Evolutionary conservation across 441 rosid species (phyloP), one percentile per base, ranked within the genome.

Genomic region (Corymbia citriodora): DNA sequence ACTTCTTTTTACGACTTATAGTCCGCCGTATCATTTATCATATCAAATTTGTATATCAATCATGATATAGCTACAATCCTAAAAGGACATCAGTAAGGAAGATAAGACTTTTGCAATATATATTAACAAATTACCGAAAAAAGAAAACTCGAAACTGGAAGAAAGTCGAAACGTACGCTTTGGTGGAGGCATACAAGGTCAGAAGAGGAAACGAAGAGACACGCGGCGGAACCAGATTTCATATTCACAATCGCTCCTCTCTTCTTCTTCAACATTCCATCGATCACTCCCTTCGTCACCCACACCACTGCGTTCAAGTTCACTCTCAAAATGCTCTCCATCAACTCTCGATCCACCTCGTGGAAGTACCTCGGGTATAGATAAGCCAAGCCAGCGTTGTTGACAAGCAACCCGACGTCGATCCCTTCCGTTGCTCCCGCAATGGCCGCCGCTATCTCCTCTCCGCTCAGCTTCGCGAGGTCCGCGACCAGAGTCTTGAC

Each of bases 171-270:
- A 27, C 92, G 88, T 91, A 93, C 93, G 90, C 90, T 93, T 94
- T 94, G 15, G 93, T 57, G 17, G 92, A 90, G 59, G 93, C 91
- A 89, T 92, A 92, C 57, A 91, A 5, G 23, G 93, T 27, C 70
- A 19, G 88, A 1, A 90, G 61, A 49, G 94, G 92, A 87, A 40
- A 90, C 0, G 94, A 89, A 54, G 92, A 18, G 54, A 92, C 4
- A 14, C 8, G 87, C 89, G 1, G 90, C 70, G 10, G 93, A 88
- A 49, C 81, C 92, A 53, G 95, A 93, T 29, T 93, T 94, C 4
- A 94, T 83, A 54, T 91, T 92, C 3, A 93, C 90, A 8, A 94
- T 91, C 2, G 93, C 94, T 33, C 94, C 92, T 87, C 91, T 92
- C 57, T 92, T 92, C 91, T 91, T 92, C 87, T 88, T 90, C 89